Evolutionary conservation across 1,284 basidiomycete species (phyloP), one percentile per base, ranked within the genome.

Genomic region (Cronartium ribicola): DNA sequence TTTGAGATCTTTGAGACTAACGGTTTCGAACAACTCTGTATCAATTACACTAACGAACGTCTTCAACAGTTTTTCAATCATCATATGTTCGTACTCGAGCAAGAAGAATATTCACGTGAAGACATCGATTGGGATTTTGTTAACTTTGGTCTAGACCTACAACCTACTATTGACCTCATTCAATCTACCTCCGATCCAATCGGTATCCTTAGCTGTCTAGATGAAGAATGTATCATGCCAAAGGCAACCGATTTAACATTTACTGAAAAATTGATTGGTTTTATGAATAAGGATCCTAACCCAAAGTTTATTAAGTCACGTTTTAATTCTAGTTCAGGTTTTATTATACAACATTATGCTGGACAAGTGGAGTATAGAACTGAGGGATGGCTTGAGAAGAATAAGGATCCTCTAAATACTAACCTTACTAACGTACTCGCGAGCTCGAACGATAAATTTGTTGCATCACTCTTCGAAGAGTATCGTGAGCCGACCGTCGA

Each of bases 151-250:
- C 86, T 98, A 63, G 95, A 98, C 81, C 84, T 98, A 7, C 96
- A 98, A 81, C 95, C 96, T 0, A 98, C 96, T 0, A 98, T 99
- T 81, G 95, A 98, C 80, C 87, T 98, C 70, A 98, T 99, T 79
- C 96, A 98, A 83, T 86, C 89, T 14, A 84, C 86, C 8, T 79
- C 79, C 6, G 80, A 82, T 55, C 85, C 85, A 0, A 94, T 98
- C 77, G 96, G 96, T 76, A 90, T 98, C 73, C 86, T 99, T 51
- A 93, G 92, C 76, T 89, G 91, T 78, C 84, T 99, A 63, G 96
- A 99, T 81, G 96, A 98, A 81, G 96, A 98, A 79, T 98, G 94
- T 81, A 98, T 98, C 82, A 98, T 98, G 95, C 96, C 96, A 60
- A 94, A 92, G 82, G 96, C 95, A 3, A 94, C 90, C 6, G 96